Evolutionary conservation across 2,329 filamentous ascomycete species (phyloP), one percentile per base, ranked within the genome.

Genomic region (Cryphonectria carpinicola): DNA sequence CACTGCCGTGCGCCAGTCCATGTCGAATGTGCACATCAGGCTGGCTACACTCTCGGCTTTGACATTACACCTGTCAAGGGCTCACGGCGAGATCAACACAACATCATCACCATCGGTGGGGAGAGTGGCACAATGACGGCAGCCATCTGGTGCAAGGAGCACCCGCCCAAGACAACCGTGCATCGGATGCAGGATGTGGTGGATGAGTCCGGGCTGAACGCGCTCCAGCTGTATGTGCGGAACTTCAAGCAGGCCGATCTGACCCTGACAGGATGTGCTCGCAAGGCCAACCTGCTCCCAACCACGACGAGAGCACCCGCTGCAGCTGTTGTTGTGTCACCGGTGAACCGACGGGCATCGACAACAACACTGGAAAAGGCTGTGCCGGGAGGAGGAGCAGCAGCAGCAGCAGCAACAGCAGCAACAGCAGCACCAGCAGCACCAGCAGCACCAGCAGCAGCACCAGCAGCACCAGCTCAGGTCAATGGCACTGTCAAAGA

Each of bases 221-320:
- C 93, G 13, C 83, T 99, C 65, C 94, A 98, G 79, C 85, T 97
- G 37, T 99, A 93, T 79, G 93, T 92, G 61, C 91, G 92, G 75
- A 94, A 91, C 70, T 98, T 94, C 84, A 99, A 99, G 81, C 95
- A 98, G 81, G 95, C 96, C 11, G 96, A 99, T 78, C 87, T 95
- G 56, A 89, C 93, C 3, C 83, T 98, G 75, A 98, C 95, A 2
- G 96, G 96, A 39, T 98, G 95, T 25, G 93, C 96, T 32, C 92
- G 96, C 68, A 98, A 97, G 81, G 95, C 96, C 32, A 96, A 93
- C 71, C 87, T 96, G 58, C 88, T 91, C 77, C 89, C 88, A 70
- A 86, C 88, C 66, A 89, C 88, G 39, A 87, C 88, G 17, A 93
- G 91, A 78, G 82, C 81, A 76, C 80, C 81, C 2, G 77, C 78